Percentiles rank a stretch among this genome's conserved stretches.
Conservation (phyloP, 805 yeast genomes). For the Schwanniomyces polymorphus region DNA sequence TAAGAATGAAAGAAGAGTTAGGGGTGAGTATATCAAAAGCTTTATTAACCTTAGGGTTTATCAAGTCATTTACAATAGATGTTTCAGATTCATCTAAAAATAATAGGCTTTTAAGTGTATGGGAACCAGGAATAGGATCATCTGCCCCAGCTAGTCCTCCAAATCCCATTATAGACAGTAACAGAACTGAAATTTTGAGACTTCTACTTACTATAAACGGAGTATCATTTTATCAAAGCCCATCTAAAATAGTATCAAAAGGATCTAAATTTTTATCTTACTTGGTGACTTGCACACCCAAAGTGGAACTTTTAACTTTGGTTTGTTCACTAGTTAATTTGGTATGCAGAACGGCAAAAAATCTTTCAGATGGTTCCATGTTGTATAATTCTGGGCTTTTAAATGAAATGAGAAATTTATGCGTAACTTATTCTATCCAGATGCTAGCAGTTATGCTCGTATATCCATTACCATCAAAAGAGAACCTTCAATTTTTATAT, state of each 20-base stretch:
- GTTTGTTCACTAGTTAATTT: slow-evolving; percentile 73
- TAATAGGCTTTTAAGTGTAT: slow-evolving; percentile 27
- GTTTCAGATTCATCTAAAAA: slow-evolving; percentile 4
- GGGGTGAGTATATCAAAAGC: slow-evolving; percentile 38
- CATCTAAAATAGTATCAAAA: slow-evolving; percentile 37
- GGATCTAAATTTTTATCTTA: slow-evolving; percentile 67
- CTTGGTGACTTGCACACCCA: slow-evolving; percentile 51
- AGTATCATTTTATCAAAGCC: slow-evolving; percentile 52
- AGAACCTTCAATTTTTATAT: slow-evolving; percentile 36
- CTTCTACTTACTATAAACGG: slow-evolving; percentile 63
- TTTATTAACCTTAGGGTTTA: slow-evolving; percentile 49
- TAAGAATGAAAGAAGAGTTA: slow-evolving; percentile 15
- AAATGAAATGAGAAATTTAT: slow-evolving; percentile 43
- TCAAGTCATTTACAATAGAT: slow-evolving; percentile 53
- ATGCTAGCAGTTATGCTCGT: slow-evolving; percentile 59
- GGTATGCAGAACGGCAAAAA: slow-evolving; percentile 50
- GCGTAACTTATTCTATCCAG: slow-evolving; percentile 60
- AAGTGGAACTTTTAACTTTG: slow-evolving; percentile 46
- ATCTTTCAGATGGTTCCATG: slow-evolving; percentile 45
- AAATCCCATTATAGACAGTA: slow-evolving; percentile 47
- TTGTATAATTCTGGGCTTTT: slow-evolving; percentile 25
- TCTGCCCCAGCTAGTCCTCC: slow-evolving; percentile 26
- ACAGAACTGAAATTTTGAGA: slow-evolving; percentile 67
- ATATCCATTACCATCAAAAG: slow-evolving; percentile 56
- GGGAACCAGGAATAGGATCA: slow-evolving; percentile 83